Conservation (phyloP, 441 rosid genomes). For the Pelargonium cotyledonis region DNA sequence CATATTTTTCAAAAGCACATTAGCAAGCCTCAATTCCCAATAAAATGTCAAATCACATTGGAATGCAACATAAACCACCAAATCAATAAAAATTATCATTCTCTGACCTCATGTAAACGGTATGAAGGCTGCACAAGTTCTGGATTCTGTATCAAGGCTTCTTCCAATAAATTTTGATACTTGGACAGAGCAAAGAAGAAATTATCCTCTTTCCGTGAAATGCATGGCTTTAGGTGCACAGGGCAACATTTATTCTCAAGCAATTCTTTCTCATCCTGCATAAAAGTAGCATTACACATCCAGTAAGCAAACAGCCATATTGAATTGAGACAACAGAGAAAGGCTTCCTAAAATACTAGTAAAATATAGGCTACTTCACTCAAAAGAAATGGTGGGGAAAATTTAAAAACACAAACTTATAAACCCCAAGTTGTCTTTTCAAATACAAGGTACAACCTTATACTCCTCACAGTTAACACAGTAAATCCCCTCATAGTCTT, state of each 20-base stretch:
- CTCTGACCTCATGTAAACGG: constrained; percentile 75
- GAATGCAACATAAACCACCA: constrained; percentile 4
- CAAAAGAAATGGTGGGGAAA: background rate
- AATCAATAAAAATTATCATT: background rate
- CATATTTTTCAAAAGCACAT: background rate
- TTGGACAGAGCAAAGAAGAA: constrained; percentile 88
- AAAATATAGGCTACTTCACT: background rate
- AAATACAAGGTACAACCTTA: constrained; percentile 43
- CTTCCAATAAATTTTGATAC: constrained; percentile 77
- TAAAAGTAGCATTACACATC: background rate
- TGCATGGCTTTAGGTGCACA: constrained; percentile 75
- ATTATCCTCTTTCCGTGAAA: constrained; percentile 76
- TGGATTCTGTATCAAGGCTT: constrained; percentile 53
- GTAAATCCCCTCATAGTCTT: constrained; percentile 87
- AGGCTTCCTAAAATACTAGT: background rate
- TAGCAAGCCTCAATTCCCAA: background rate
- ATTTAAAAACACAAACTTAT: too few relatives aligned
- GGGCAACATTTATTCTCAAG: constrained; percentile 74
- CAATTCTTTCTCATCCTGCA: constrained; percentile 89
- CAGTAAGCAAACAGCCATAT: background rate
- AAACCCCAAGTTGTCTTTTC: background rate
- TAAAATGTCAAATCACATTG: background rate
- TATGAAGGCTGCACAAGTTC: constrained; percentile 85
- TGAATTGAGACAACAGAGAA: background rate
- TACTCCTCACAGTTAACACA: constrained; percentile 95